Base-by-base conservation (phyloP, 2,329 filamentous ascomycete genomes). In the Pseudocercospora cruenta region DNA sequence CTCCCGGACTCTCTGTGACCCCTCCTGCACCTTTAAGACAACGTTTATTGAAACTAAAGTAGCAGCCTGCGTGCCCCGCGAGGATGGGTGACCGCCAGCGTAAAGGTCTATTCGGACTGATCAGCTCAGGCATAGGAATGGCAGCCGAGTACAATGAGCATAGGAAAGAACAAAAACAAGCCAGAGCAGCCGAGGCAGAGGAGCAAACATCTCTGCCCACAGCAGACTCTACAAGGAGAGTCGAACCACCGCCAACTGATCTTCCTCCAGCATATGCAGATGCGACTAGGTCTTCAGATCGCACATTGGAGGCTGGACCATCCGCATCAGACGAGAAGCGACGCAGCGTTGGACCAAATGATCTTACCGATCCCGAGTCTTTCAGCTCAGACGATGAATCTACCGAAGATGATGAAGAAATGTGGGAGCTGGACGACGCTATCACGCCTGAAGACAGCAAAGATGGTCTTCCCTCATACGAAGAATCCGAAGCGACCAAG, bases 401-500 rank as follows among this genome's bases (percentile, higher is more conserved):
- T 9, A 64, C 70, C 8, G 72, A 75, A 58, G 72, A 74, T 51
- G 76, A 77, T 49, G 72, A 75, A 54, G 72, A 73, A 60, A 70
- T 71, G 19, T 75, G 75, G 71, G 69, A 73, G 22, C 71, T 77
- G 1, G 76, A 78, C 58, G 76, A 78, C 61, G 71, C 68, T 8
- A 54, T 71, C 36, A 60, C 58, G 24, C 58, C 45, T 22, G 53
- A 47, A 4, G 58, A 70, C 28, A 63, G 67, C 28, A 54, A n/a
- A 22, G 62, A 66, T n/a, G 67, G 67, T 14, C 70, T 72, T 19
- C 75, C 75, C 1, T 71, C 65, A 10, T 76, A 77, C 62, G 72
- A 75, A 36, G 69, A 73, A 62, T 72, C 70, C 31, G 70, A 69
- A 66, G 66, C 63, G 21, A 55, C 58, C 26, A 49, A 64, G 21